Base-by-base conservation (phyloP, 1,284 basidiomycete species). In the Puccinia polysora region DNA sequence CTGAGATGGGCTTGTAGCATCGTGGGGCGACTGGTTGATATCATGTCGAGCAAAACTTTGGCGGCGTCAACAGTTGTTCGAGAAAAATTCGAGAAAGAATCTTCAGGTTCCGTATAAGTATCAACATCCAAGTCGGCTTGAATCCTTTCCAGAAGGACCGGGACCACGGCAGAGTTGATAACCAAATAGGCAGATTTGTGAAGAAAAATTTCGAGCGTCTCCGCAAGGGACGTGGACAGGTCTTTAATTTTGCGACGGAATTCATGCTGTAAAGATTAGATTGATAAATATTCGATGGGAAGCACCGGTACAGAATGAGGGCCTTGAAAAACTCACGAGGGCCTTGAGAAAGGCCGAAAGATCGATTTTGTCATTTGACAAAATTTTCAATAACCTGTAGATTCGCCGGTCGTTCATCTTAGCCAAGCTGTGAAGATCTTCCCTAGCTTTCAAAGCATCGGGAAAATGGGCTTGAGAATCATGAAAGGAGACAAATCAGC, bases 351-450 rank as follows among this genome's bases (percentile, higher is more conserved):
- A 83, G 4, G 84, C 84, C 78, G 89, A 91, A 32, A 97, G 81
- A 77, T 95, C 90, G 0, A 88, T 87, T 76, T 90, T 87, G 0
- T 88, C 83, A 78, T 97, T 91, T 81, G 91, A 85, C 76, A 89
- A 87, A 0, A 85, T 87, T 78, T 86, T 88, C 52, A 95, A 82
- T 4, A 94, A 82, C 79, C 89, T 91, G 82, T 93, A 96, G 10
- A 95, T 82, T 60, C 91, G 84, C 23, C 84, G 84, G 77, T 97
- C 92, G 79, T 97, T 97, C 45, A 88, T 81, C 74, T 89, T 88
- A 1, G 93, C 93, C 76, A 98, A 97, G 0, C 85, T 80, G 23
- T 86, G 83, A 25, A 99, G 81, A 77, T 97, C 93, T 71, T 89
- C 89, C 1, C 83, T 81, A 0, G 87, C 88, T 78, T 90, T 90